Evolutionary conservation across 306 rosid species (phyloP).

Genomic region (Abrus pulchellus): DNA sequence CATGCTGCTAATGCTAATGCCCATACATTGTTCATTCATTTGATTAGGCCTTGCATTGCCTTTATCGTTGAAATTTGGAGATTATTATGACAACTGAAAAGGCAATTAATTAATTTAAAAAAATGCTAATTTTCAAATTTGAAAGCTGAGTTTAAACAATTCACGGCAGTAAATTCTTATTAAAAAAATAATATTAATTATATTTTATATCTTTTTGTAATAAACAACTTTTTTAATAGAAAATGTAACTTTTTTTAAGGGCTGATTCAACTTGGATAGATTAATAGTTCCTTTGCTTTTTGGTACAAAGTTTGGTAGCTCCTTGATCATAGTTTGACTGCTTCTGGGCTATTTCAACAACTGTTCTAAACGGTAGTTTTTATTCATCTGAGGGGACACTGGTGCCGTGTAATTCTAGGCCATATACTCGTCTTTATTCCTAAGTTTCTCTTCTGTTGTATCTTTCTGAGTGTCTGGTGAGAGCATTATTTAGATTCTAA

Average conservation of each 20-base stretch:
- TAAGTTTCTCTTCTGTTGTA: background rate
- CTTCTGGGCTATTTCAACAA: conserved; percentile 24
- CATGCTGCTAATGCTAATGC: conserved; percentile 17
- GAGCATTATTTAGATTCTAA: conserved; percentile 24
- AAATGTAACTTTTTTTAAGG: too few relatives aligned
- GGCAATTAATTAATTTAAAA: too few relatives aligned
- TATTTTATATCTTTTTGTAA: too few relatives aligned
- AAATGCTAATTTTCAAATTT: too few relatives aligned
- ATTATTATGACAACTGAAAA: background rate
- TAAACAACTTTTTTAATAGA: too few relatives aligned
- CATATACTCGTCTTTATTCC: background rate
- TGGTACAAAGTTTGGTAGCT: conserved; percentile 45
- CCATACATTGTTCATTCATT: background rate
- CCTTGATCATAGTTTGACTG: conserved; percentile 26
- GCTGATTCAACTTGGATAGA: background rate
- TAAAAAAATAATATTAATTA: too few relatives aligned
- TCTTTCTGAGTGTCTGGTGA: conserved; percentile 40
- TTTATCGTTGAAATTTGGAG: conserved; percentile 43
- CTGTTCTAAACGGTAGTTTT: background rate
- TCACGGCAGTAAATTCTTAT: too few relatives aligned
- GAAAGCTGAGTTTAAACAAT: too few relatives aligned
- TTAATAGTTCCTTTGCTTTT: conserved; percentile 34
- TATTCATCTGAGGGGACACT: background rate
- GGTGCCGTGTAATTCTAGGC: conserved; percentile 13
- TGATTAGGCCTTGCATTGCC: conserved; percentile 4